Base-by-base conservation (phyloP, 768 basidiomycete genomes). In the Boletales sp. region DNA sequence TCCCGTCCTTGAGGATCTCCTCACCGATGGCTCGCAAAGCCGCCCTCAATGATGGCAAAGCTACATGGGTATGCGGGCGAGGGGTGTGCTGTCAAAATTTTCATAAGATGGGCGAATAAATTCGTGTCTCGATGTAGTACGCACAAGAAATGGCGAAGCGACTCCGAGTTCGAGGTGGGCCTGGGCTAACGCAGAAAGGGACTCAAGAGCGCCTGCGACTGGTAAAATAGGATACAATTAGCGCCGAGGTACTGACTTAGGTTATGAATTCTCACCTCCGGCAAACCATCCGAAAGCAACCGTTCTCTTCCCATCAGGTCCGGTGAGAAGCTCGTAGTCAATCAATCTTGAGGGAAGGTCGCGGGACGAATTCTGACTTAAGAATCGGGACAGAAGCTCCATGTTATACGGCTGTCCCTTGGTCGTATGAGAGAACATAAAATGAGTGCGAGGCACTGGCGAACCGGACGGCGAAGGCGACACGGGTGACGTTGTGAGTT, bases 201-300 rank as follows among this genome's bases (percentile, higher is more conserved):
- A 86, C 68, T 94, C 93, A 3, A 92, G 79, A 8, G 83, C 84
- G 12, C 92, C 93, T 11, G 89, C 89, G 50, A 90, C 90, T 92
- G 65, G 50, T 27, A 29, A 35, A 37, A 24, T 48, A 8, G 35
- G 30, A 14, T 12, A 21, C 21, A 18, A 31, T 61, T 37, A 49
- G 44, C 18, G n/a, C 18, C 38, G 52, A 40, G 13, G 18, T 6
- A 34, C 2, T 1, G 29, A 12, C 15, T n/a, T 13, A 30, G 8
- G 41, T 43, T 24, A 19, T 0, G 10, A 30, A 1, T 21, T 58
- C 80, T 44, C 51, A 90, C 90, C 87, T 67, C 94, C 94, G 1
- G 94, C 94, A 58, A 86, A 91, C 84, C 85, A 93, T 1, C 93
- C 94, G 70, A 97, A 95, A 0, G 86, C 92, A 15, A 94, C 90